Conservation (phyloP, 352 stramenopile species). For the Elongisporangium senticosum region DNA sequence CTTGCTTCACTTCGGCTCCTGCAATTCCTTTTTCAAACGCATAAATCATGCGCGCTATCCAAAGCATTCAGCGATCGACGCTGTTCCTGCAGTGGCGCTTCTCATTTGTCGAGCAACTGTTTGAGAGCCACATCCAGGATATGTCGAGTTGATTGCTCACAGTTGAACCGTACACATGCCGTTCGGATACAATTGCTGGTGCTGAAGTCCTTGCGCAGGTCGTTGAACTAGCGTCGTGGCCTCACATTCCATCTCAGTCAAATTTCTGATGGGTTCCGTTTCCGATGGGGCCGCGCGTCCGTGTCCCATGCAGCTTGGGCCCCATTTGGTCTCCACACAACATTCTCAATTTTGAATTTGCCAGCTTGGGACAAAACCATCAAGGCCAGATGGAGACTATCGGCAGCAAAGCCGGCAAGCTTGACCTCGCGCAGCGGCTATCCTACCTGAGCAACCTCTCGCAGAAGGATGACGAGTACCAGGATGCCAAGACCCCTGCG, state of each 20-base stretch:
- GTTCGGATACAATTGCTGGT: too few relatives aligned
- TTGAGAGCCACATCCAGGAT: too few relatives aligned
- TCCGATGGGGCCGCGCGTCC: too few relatives aligned
- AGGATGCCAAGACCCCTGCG: conserved; percentile 9
- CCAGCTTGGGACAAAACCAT: not conserved
- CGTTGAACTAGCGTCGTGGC: not conserved
- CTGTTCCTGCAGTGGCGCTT: too few relatives aligned
- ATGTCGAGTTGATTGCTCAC: not conserved
- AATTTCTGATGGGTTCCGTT: too few relatives aligned
- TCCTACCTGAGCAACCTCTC: conserved; percentile 17
- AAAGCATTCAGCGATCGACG: not conserved
- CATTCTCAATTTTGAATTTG: not conserved
- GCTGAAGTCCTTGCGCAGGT: not conserved
- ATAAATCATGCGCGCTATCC: not conserved
- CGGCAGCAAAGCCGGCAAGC: not conserved
- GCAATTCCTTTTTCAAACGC: too few relatives aligned
- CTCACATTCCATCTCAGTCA: not conserved
- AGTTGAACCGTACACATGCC: not conserved
- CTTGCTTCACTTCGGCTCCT: too few relatives aligned
- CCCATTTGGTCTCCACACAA: not conserved
- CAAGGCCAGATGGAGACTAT: conserved; percentile 7
- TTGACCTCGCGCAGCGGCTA: conserved; percentile 14
- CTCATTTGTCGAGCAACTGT: too few relatives aligned
- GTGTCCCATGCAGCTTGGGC: not conserved
- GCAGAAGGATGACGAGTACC: conserved; percentile 19